These are phyloP conservation scores for Candida glucosophila DNA, from an alignment of 1,139 yeast genomes.

Conservation along the genomic window DNA sequence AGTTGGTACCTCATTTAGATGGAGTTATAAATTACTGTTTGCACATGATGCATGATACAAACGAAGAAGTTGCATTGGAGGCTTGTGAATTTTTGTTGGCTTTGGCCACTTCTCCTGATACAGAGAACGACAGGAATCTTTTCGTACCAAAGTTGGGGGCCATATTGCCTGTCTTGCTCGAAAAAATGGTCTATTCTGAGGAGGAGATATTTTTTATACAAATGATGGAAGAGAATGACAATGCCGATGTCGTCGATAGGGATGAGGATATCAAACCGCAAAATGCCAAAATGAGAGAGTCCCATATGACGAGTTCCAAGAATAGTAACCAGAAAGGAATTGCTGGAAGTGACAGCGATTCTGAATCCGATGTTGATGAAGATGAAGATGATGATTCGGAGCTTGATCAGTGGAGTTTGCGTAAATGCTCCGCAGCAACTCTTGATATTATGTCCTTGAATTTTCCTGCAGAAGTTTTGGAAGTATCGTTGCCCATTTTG, in stretches of 20 bases:
- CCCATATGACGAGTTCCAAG: conserved; percentile 31
- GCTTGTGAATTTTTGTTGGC: conserved; percentile 88
- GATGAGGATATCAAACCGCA: conserved; percentile 84
- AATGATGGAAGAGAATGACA: conserved; percentile 62
- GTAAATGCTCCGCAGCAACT: conserved; percentile 93
- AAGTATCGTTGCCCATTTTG: conserved; percentile 63
- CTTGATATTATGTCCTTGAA: conserved; percentile 70
- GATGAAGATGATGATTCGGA: conserved; percentile 58
- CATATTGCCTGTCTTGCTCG: conserved; percentile 67
- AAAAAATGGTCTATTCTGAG: conserved; percentile 83
- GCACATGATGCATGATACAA: conserved; percentile 61
- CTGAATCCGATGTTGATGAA: conserved; percentile 50
- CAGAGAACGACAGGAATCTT: conserved; percentile 40
- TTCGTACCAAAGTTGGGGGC: conserved; percentile 49
- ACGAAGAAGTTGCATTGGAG: conserved; percentile 73
- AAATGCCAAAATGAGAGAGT: conserved; percentile 58
- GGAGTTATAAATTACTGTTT: conserved; percentile 82
- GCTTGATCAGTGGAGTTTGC: conserved; percentile 75
- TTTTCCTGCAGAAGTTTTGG: conserved; percentile 61
- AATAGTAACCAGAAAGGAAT: conserved; percentile 5
- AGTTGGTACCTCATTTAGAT: conserved; percentile 66
- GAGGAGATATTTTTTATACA: conserved; percentile 70
- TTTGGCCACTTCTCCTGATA: conserved; percentile 47
- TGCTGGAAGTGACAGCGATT: conserved; percentile 34
- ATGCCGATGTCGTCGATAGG: conserved; percentile 60